These are phyloP conservation scores for Pachysandra terminalis DNA, from an alignment of 164 flowering plant species.

Conservation along the genomic window DNA sequence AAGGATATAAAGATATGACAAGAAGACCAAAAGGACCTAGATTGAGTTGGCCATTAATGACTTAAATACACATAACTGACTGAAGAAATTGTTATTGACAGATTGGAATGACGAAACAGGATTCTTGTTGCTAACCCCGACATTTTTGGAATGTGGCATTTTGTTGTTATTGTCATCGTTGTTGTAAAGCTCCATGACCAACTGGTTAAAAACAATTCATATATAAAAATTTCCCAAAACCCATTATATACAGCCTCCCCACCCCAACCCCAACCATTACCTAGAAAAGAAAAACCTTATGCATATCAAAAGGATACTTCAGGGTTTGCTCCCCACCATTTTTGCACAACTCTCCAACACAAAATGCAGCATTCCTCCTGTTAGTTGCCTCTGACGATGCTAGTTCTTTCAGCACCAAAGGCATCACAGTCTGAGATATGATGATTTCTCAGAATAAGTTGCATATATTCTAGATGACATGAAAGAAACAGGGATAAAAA, in stretches of 20 bases:
- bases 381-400: conserved; percentile 86
- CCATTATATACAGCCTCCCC: neutral
- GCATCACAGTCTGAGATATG: conserved; percentile 75
- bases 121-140: no score
- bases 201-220: neutral
- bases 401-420: conserved; percentile 82
- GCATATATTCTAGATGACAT: neutral
- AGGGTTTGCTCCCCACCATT: conserved; percentile 78
- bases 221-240: neutral
- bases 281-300: neutral
- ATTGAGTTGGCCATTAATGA: neutral
- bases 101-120: no score
- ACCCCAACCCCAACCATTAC: neutral
- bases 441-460: neutral
- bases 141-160: no score
- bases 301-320: conserved; percentile 49
- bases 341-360: conserved; percentile 91
- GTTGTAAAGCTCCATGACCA: neutral
- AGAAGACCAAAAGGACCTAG: no score
- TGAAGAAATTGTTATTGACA: no score
- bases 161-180: no score
- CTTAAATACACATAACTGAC: no score
- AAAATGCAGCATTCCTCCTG: conserved; percentile 97
- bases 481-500: neutral
- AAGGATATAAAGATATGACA: no score